Evolutionary conservation across 768 basidiomycete species (phyloP).

Genomic region (Tricholoma flavovirens): DNA sequence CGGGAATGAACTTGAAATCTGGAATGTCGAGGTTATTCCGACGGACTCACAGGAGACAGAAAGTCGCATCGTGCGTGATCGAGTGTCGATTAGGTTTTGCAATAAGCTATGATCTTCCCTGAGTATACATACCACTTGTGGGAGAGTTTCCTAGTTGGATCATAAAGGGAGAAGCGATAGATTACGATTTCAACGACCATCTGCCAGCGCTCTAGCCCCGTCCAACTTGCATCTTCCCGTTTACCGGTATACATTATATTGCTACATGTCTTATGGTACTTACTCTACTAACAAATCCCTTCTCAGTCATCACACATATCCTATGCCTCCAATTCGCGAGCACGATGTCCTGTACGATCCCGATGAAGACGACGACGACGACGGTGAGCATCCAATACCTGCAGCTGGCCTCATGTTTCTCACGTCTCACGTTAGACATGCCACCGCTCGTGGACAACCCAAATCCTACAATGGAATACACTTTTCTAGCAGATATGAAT

Average conservation of each 20-base stretch:
- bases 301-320: slow-evolving; percentile 6
- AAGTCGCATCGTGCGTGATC: background rate
- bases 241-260: slow-evolving; percentile 14
- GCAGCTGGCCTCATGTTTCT: slow-evolving; percentile 14
- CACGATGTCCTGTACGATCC: slow-evolving; percentile 16
- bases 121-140: slow-evolving; percentile 17
- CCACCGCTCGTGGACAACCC: slow-evolving; percentile 51
- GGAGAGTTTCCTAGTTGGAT: slow-evolving; percentile 27
- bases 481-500: slow-evolving; percentile 58
- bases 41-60: background rate
- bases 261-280: slow-evolving; percentile 9
- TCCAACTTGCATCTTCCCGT: slow-evolving; percentile 18
- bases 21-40: background rate
- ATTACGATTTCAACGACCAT: slow-evolving; percentile 21
- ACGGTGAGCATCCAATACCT: slow-evolving; percentile 15
- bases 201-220: slow-evolving; percentile 17
- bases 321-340: slow-evolving; percentile 29
- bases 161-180: slow-evolving; percentile 29
- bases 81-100: background rate
- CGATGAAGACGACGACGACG: slow-evolving; percentile 17
- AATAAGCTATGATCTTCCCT: slow-evolving; percentile 17
- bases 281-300: slow-evolving; percentile 1
- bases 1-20: background rate
- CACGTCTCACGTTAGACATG: slow-evolving; percentile 37
- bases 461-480: slow-evolving; percentile 48